A percentile compares a stretch with the other conserved stretches of the same genome.
Evolutionary conservation across 192 early-diverging fungal species (phyloP).

Genomic region (Globomyces pollinis-pini): DNA sequence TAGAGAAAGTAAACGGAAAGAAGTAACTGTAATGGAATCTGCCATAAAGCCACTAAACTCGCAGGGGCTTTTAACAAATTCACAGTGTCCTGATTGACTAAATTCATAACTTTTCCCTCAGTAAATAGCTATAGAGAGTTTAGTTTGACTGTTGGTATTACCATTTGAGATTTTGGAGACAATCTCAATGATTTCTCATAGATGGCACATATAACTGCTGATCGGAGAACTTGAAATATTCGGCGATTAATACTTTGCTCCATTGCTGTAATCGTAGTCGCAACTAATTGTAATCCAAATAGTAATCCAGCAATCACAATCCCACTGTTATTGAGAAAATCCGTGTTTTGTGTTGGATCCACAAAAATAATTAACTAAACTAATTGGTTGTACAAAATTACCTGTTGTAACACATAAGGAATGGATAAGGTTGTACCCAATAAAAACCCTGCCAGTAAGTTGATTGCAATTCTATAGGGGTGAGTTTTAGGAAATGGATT

Average conservation of each 20-base stretch:
- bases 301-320: slow-evolving; percentile 10
- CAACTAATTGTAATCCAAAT: slow-evolving; percentile 11
- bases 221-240: too few relatives aligned
- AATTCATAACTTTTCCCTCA: neutral
- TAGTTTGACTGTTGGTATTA: neutral
- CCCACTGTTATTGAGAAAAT: neutral
- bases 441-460: neutral
- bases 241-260: neutral
- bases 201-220: too few relatives aligned
- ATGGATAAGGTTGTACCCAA: neutral
- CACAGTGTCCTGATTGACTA: neutral
- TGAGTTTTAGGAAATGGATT: neutral
- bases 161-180: neutral
- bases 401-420: neutral
- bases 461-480: neutral
- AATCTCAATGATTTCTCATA: neutral
- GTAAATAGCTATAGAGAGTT: too few relatives aligned
- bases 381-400: too few relatives aligned
- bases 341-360: neutral
- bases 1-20: slow-evolving; percentile 6
- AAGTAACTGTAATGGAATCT: neutral
- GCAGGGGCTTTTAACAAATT: too few relatives aligned
- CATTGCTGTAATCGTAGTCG: neutral
- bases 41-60: too few relatives aligned
- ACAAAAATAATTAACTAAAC: neutral